Base-by-base conservation (phyloP, 371 early-diverging fungal genomes). In the Mucor racemosus region DNA sequence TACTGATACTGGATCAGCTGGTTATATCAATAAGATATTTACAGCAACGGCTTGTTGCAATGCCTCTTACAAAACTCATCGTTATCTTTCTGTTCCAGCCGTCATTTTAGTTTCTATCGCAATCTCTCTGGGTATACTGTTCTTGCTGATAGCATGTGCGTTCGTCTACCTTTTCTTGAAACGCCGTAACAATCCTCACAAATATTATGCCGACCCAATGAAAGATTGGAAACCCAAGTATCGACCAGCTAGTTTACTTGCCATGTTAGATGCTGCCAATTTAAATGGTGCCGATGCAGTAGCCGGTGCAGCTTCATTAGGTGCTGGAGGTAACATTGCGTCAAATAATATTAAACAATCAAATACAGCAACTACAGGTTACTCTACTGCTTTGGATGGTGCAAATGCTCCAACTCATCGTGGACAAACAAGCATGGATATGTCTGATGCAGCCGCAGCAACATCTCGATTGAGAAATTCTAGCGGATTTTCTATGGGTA, bases 41-140 rank as follows among this genome's bases (percentile, higher is more conserved):
- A 76, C 65, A 58, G 55, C 74, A 33, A 41, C 69, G 0, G 58
- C 42, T 4, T 79, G 76, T 35, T 77, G 77, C 40, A 77, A 71
- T 13, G 67, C 63, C 5, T 63, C 42, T 21, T 41, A 39, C 13
- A 9, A 26, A 9, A 56, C n/a, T 4, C 67, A 57, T 31, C 56
- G 35, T 15, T 78, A 78, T 60, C 67, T 87, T 15, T 80, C 91
- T 3, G 70, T 88, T 0, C 87, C 89, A 7, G 81, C 89, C 34
- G 90, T 93, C 5, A 86, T 93, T 41, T 73, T 92, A 15, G 88
- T 92, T 44, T 88, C 94, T 14, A 78, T 90, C 35, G 92, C 88
- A 17, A 87, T 91, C 36, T 90, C 94, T 4, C 78, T 92, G 17
- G 88, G 82, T 6, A 71, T 93, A 9, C 81, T 91, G 13, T 85